A percentile compares a stretch with the other conserved stretches of the same genome.
These are phyloP conservation scores for Penicillium sp. DNA, from an alignment of 2,329 filamentous ascomycete species.

Conservation along the genomic window DNA sequence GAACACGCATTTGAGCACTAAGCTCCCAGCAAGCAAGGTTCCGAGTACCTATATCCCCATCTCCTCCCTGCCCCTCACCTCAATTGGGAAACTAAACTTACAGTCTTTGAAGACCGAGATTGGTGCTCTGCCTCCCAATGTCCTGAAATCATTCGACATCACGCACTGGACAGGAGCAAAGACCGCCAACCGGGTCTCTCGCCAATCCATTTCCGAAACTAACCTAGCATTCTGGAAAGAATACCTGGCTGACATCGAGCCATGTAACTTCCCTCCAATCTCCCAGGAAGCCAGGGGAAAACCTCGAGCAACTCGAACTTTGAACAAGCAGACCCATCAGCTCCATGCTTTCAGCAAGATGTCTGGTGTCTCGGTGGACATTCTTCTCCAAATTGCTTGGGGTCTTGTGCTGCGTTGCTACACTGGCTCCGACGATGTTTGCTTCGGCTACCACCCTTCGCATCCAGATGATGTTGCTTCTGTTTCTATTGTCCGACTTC, in stretches of 20 bases:
- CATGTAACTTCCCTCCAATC: constrained; percentile 43
- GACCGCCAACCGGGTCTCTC: constrained; percentile 8
- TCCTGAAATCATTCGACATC: constrained; percentile 14
- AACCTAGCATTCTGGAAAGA: constrained; percentile 44
- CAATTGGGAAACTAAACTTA: constrained; percentile 32
- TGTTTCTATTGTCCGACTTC: constrained; percentile 21
- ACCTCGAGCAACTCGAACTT: constrained; percentile 12
- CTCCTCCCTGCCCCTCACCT: constrained; percentile 28
- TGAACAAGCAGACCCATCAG: constrained; percentile 17
- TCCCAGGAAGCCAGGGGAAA: constrained; percentile 8
- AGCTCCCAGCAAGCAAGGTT: constrained; percentile 31
- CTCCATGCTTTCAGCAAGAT: constrained; percentile 23
- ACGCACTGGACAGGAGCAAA: constrained; percentile 16
- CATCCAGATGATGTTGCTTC: constrained; percentile 27
- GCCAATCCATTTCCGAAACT: constrained; percentile 19
- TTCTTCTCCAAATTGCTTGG: constrained; percentile 41
- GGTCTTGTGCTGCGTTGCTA: constrained; percentile 42
- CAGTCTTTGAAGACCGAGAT: constrained; percentile 15
- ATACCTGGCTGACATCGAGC: constrained; percentile 42
- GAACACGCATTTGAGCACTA: constrained; percentile 19
- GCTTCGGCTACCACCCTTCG: constrained; percentile 42
- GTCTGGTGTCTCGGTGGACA: constrained; percentile 17
- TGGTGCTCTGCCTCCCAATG: constrained; percentile 7
- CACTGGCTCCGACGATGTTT: constrained; percentile 41
- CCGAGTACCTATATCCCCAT: constrained; percentile 34